Percentiles rank a stretch among this genome's conserved stretches.
phyloP scores from a whole-genome alignment of 805 yeast genomes.

The Wickerhamiella australiensis region DNA sequence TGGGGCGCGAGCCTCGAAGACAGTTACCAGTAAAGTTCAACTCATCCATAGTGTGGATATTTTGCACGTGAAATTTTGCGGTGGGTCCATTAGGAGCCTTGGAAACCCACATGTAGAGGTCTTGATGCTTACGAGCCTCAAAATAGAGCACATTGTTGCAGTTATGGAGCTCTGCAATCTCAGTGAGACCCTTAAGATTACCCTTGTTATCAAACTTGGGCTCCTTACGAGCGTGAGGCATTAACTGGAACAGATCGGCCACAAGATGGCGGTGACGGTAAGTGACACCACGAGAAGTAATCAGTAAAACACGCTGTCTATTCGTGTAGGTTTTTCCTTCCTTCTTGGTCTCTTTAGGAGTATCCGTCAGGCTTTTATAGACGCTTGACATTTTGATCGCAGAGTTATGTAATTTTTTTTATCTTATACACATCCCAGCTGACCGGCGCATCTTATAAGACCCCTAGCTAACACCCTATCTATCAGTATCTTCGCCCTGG shows the following conservation, averaged over 20 bases:
- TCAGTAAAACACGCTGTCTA: slow-evolving; percentile 76
- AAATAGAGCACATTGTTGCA: slow-evolving; percentile 90
- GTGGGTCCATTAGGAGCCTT: slow-evolving; percentile 99
- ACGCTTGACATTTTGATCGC: slow-evolving; percentile 50
- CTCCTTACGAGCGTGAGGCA: slow-evolving; percentile 94
- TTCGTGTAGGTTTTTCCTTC: slow-evolving; percentile 48
- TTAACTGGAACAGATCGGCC: slow-evolving; percentile 57
- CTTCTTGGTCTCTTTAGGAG: slow-evolving; percentile 24
- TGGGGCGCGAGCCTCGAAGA: slow-evolving; percentile 87
- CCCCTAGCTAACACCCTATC: too few species aligned
- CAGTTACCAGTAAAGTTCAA: slow-evolving; percentile 94
- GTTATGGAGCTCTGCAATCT: slow-evolving; percentile 91
- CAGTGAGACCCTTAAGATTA: slow-evolving; percentile 77
- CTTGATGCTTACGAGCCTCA: slow-evolving; percentile 93
- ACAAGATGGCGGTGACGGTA: slow-evolving; percentile 90
- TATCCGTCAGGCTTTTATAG: slow-evolving; percentile 51
- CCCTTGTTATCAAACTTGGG: slow-evolving; percentile 91
- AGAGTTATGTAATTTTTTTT: slow-evolving; percentile 10
- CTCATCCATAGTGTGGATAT: slow-evolving; percentile 91
- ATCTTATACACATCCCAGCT: background rate
- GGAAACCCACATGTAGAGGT: slow-evolving; percentile 85
- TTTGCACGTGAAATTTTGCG: slow-evolving; percentile 82
- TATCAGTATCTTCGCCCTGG: too few species aligned
- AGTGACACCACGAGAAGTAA: slow-evolving; percentile 91
- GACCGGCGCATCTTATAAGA: too few species aligned